Base-by-base conservation (phyloP, 176 grass and related monocot species). In the Triticum monococcum region DNA sequence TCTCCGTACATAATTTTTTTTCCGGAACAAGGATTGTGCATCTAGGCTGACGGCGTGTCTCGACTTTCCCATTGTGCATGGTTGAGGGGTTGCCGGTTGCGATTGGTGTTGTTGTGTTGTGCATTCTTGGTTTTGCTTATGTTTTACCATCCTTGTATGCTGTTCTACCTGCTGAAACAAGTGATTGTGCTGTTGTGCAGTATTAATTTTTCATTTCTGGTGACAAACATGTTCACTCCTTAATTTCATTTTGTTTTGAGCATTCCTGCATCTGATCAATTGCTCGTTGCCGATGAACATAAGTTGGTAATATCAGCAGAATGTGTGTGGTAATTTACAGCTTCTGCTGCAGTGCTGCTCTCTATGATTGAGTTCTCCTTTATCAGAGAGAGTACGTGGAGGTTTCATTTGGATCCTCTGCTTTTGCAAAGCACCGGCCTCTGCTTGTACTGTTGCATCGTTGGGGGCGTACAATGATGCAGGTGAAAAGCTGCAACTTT, bases 391-490 rank as follows among this genome's bases (percentile, higher is more conserved):
- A 57, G 30, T 80, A 38, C 43, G 14, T 45, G 45, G 75, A 84
- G 75, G 48, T 84, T 81, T 76, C 81, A 60, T 22, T 56, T 69
- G 68, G 68, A 68, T 78, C 50, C 64, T 77, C 64, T 78, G 64
- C 86, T 81, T 85, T 81, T 75, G 28, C 85, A 69, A 72, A 40
- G 68, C 85, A 87, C 85, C 74, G 71, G 16, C 12, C 60, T 75
- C 48, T 81, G 77, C 37, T 70, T 82, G 37, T 31, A 66, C 61
- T 12, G 8, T 64, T 91, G n/a, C 79, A 43, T 74, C 77, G 64
- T 85, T 71, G 36, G 36, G 36, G 36, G 35, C 4, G 69, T 85
- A 38, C 89, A 87, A 90, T 91, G 50, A 87, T 91, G 72, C 81
- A 80, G 81, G 61, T 64, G 61, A 84, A 87, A 75, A 52, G 72